Base-by-base conservation (phyloP, 257 asterid genomes). In the Nicotiana obtusifolia region DNA sequence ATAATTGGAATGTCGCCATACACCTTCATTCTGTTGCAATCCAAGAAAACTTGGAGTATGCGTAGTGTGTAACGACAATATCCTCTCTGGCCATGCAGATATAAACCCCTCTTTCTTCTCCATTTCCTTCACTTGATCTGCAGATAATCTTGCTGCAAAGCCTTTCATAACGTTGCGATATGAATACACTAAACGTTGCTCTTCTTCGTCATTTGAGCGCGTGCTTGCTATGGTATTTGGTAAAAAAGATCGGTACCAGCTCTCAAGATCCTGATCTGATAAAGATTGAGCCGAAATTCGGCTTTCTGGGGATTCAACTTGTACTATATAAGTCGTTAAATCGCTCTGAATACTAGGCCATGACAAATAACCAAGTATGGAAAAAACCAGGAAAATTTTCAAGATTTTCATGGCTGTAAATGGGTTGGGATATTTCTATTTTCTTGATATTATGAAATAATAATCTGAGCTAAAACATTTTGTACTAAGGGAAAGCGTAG, bases 311-410 rank as follows among this genome's bases (percentile, higher is more conserved):
- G 19, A 1, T n/a, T 80, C 85, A n/a, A 89, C 85, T n/a, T 84
- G 88, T 24, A 89, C 83, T 13, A 87, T 87, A 62, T 86, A 89
- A 15, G 87, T 86, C 14, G 83, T 60, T 9, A 81, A 20, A 30
- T 41, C 67, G 28, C 61, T n/a, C 0, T 22, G 35, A 2, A n/a
- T n/a, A 37, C 30, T 35, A 37, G 31, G n/a, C 77, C 56, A 37
- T n/a, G 77, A 37, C 19, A 68, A 19, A 68, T 56, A 37, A 37
- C 56, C 31, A 35, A 68, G 10, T 68, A 68, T n/a, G n/a, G 31
- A 0, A 68, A 68, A n/a, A 68, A 68, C 77, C n/a, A 68, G 30
- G 37, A 37, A 37, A 37, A 68, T 9, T 0, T 35, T 35, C 19
- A 68, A 68, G 28, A 68, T 68, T 68, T 68, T 68, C 77, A 37